Base-by-base conservation (phyloP, 306 rosid genomes). In the Senna tora region DNA sequence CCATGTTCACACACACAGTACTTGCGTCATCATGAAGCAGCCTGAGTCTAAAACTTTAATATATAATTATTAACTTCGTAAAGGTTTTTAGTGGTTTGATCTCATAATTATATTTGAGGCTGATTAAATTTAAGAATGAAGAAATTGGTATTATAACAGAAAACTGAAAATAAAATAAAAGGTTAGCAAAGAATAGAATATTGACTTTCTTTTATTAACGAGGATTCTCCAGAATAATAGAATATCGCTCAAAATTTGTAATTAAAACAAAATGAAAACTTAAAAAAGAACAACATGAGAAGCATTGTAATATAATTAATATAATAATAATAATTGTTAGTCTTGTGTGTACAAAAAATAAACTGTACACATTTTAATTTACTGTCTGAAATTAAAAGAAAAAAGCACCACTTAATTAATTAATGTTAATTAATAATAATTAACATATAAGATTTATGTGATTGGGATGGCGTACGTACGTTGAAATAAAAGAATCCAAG, bases 401-500 rank as follows among this genome's bases (percentile, higher is more conserved):
- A 38, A 47, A 16, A 19, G 5, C 12, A 72, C 50, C 25, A 73
- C 32, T 10, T 33, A 13, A n/a, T 47, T 17, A 13, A n/a, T n/a
- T n/a, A n/a, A n/a, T n/a, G n/a, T 12, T 14, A 46, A 46, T 25
- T 25, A 1, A 10, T 42, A 42, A 1, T 2, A 42, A 10, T 46
- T 46, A 46, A 15, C 19, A 14, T 15, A 46, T 0, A 46, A 46
- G 19, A 46, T 64, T 46, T 28, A 53, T 7, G 56, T 65, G 56
- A 50, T 52, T 69, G 56, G 55, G 65, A 46, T 60, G 20, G 17
- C 30, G 30, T 3, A 3, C 30, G 30, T 25, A 25, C 49, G 34
- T 47, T 7, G 67, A 34, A 38, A n/a, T n/a, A n/a, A n/a, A 58
- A 68, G 9, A 38, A 55, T 52, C 57, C 6, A 16, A 39, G 61